phyloP scores from a whole-genome alignment of 2,329 filamentous ascomycete species.

The Nemania abortiva region DNA sequence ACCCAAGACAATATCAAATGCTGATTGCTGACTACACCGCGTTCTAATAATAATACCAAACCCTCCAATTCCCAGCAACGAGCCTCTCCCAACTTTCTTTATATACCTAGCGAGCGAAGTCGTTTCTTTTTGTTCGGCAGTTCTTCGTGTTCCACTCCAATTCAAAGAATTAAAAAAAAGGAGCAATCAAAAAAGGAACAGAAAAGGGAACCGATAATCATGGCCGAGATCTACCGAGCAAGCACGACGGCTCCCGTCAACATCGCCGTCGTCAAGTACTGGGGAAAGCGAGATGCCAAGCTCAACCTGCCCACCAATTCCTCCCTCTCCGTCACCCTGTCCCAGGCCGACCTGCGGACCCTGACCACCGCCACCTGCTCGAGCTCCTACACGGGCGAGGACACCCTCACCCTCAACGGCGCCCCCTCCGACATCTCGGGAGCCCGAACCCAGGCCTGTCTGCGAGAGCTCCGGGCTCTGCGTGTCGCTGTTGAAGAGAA shows the following conservation, averaged over 20 bases:
- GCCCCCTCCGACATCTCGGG: conserved; percentile 85
- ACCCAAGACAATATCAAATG: conserved; percentile 30
- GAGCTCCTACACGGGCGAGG: conserved; percentile 70
- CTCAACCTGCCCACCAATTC: conserved; percentile 98
- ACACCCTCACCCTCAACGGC: conserved; percentile 88
- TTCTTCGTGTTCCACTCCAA: too few species aligned
- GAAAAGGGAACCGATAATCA: conserved; percentile 40
- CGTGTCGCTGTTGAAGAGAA: conserved; percentile 79
- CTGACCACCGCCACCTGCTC: conserved; percentile 96
- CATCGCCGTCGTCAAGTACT: conserved; percentile 99
- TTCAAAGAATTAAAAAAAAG: neutral
- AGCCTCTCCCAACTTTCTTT: conserved; percentile 4
- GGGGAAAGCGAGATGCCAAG: conserved; percentile 95
- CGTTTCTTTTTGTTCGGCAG: neutral
- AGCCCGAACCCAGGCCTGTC: conserved; percentile 92
- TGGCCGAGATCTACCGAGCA: conserved; percentile 81
- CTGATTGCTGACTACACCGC: conserved; percentile 34
- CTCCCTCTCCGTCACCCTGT: conserved; percentile 95
- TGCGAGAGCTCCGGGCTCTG: conserved; percentile 84
- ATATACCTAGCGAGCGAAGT: conserved; percentile 4
- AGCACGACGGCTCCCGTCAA: conserved; percentile 98
- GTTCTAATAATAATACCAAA: conserved; percentile 28
- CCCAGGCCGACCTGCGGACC: conserved; percentile 91
- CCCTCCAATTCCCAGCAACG: conserved; percentile 1
- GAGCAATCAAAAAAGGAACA: neutral